A percentile compares a stretch with the other conserved stretches of the same genome.
Evolutionary conservation across 139 green algal genomes (phyloP).

Genomic region (Coelastrella sp.): DNA sequence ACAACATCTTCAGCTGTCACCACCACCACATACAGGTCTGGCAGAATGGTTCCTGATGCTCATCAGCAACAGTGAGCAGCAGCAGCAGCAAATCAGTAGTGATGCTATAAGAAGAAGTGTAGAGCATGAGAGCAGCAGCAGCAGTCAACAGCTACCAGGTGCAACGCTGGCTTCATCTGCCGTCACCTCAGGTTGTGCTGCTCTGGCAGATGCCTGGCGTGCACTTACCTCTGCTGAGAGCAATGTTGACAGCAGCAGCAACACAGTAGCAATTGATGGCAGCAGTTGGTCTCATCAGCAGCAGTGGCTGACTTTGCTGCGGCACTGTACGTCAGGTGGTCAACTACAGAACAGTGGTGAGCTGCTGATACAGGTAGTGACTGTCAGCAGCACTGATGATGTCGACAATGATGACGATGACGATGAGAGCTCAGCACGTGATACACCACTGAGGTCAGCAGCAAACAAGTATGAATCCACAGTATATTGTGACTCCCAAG

Average conservation of each 20-base stretch:
- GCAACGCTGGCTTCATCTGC: no score
- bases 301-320: neutral
- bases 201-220: neutral
- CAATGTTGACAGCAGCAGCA: neutral
- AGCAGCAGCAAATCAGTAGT: conserved; percentile 9
- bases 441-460: no score
- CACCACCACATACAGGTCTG: conserved; percentile 4
- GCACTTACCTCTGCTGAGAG: neutral
- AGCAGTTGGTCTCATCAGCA: neutral
- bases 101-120: neutral
- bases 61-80: neutral
- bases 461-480: no score
- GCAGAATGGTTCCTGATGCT: conserved; percentile 27
- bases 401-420: neutral
- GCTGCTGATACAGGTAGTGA: neutral
- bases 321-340: no score
- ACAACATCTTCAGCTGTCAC: neutral
- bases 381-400: neutral
- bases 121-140: neutral
- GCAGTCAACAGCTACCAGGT: no score
- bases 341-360: no score
- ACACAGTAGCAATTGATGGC: neutral
- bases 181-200: neutral
- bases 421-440: no score
- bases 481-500: neutral